Conservation (phyloP, 179 eudicot genomes). For the Drosera spatulata region DNA sequence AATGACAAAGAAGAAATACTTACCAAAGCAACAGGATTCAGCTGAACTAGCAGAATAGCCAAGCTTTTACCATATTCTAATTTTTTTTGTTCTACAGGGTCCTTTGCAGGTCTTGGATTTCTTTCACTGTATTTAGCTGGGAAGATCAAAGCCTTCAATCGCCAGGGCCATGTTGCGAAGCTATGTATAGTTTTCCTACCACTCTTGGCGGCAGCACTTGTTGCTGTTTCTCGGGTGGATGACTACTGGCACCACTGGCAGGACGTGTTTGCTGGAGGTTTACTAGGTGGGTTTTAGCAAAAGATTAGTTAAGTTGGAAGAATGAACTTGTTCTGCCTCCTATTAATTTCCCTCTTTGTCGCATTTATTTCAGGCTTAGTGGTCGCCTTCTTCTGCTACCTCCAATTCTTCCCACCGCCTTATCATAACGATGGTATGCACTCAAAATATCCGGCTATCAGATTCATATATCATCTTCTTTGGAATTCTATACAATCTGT, state of each 20-base stretch:
- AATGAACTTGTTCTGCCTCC: too few relatives aligned
- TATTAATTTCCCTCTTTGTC: not conserved
- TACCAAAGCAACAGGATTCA: too few relatives aligned
- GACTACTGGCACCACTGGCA: conserved; percentile 99
- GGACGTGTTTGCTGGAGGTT: conserved; percentile 87
- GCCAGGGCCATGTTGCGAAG: conserved; percentile 82
- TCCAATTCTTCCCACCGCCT: conserved; percentile 45
- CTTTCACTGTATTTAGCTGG: conserved; percentile 71
- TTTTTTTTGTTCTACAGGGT: conserved; percentile 34
- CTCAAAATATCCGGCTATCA: not conserved
- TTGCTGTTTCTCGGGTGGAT: conserved; percentile 86
- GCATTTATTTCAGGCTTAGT: conserved; percentile 22
- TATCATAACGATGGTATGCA: conserved; percentile 32
- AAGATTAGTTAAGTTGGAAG: too few relatives aligned
- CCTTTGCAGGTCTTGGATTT: conserved; percentile 84
- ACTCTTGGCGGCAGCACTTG: conserved; percentile 57
- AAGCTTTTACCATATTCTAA: too few relatives aligned
- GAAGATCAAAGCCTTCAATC: conserved; percentile 69
- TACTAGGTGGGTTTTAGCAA: conserved; percentile 41
- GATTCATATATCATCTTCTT: too few relatives aligned
- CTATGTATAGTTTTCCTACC: conserved; percentile 66
- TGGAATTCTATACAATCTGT: too few relatives aligned
- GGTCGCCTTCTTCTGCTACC: conserved; percentile 38
- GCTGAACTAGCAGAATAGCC: too few relatives aligned
- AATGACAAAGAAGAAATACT: too few relatives aligned